These are phyloP conservation scores for Apocynum venetum DNA, from an alignment of 257 asterid species.

Conservation along the genomic window DNA sequence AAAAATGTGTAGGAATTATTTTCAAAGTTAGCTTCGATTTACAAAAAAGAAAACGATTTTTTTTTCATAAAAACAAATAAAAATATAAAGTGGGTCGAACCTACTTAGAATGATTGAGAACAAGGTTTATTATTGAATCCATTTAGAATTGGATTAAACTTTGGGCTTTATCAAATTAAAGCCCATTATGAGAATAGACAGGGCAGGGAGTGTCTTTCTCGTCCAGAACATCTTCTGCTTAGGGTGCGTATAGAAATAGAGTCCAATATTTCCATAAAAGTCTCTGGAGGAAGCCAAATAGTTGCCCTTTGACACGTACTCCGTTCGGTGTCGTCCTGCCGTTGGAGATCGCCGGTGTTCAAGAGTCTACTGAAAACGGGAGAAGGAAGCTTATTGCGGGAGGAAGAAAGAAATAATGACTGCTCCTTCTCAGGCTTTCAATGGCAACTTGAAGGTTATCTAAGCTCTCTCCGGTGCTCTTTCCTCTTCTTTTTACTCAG, in stretches of 20 bases:
- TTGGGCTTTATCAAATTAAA: neutral
- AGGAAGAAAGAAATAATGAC: constrained; percentile 13
- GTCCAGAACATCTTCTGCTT: neutral
- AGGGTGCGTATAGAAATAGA: neutral
- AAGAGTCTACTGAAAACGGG: neutral
- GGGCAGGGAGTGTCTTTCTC: neutral
- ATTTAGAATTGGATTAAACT: neutral
- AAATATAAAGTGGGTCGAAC: no score
- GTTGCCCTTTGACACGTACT: neutral
- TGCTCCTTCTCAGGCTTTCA: constrained; percentile 24
- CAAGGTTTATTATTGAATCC: no score
- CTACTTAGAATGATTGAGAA: no score
- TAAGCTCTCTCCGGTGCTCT: neutral
- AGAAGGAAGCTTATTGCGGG: neutral
- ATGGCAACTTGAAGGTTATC: constrained; percentile 27
- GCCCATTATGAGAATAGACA: neutral
- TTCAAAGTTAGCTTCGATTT: no score
- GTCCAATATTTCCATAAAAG: neutral
- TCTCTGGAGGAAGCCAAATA: neutral
- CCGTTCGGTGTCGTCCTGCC: neutral
- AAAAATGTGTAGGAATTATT: no score
- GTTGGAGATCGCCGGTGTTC: neutral
- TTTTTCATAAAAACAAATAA: no score
- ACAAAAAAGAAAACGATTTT: no score
- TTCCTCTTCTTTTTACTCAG: neutral